Conservation (phyloP, 306 rosid genomes). For the barrel medic (Medicago truncatula) region DNA sequence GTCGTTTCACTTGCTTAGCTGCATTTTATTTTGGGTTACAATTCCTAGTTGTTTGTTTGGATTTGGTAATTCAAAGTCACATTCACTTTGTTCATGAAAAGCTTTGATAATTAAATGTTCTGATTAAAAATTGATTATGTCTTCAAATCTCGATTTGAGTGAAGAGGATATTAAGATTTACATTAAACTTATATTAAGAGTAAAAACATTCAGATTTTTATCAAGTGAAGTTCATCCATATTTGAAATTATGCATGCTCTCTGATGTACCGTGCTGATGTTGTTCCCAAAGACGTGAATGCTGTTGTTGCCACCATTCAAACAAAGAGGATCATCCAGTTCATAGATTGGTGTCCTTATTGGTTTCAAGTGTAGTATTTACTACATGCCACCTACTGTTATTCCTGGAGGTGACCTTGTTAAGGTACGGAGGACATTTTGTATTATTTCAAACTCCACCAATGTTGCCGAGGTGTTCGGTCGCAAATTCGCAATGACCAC, state of each 20-base stretch:
- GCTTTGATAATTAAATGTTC: not conserved
- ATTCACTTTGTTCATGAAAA: conserved; percentile 14
- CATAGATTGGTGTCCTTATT: not conserved
- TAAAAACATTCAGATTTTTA: not conserved
- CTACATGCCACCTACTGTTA: not conserved
- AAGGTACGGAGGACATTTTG: not conserved
- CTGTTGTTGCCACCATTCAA: not conserved
- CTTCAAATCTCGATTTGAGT: not conserved
- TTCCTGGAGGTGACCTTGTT: not conserved
- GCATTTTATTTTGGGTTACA: not conserved
- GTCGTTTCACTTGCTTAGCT: not conserved
- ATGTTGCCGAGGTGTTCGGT: too few species aligned
- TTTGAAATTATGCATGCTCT: not conserved
- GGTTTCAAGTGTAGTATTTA: not conserved
- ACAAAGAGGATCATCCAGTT: not conserved
- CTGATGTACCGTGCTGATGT: not conserved
- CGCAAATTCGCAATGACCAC: too few species aligned
- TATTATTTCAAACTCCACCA: not conserved
- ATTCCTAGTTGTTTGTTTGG: not conserved
- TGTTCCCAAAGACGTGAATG: not conserved
- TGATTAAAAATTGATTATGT: not conserved
- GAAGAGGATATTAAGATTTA: not conserved
- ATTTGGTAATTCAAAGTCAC: not conserved
- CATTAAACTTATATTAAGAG: not conserved
- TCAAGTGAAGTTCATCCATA: not conserved